phyloP scores from a whole-genome alignment of 495 filamentous ascomycete genomes.

The Aspergillus wentii region DNA sequence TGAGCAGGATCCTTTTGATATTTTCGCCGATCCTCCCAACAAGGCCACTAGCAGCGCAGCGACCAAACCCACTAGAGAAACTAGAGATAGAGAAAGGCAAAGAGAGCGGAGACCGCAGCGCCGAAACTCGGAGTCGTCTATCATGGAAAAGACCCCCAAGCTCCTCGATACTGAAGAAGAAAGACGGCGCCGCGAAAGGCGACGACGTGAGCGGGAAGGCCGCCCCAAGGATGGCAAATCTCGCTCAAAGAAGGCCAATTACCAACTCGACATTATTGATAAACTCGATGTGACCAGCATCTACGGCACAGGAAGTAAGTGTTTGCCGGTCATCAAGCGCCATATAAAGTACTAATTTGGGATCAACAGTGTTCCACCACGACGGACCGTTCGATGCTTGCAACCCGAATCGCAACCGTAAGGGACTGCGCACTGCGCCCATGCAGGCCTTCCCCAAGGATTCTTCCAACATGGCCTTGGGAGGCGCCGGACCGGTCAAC shows the following conservation, averaged over 20 bases:
- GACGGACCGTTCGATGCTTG: constrained; percentile 98
- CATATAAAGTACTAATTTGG: too few relatives aligned
- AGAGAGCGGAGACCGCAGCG: constrained; percentile 57
- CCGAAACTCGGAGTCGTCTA: constrained; percentile 92
- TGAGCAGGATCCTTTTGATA: constrained; percentile 44
- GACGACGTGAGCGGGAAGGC: constrained; percentile 64
- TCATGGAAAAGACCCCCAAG: constrained; percentile 60
- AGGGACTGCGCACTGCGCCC: constrained; percentile 75
- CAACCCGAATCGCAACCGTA: constrained; percentile 91
- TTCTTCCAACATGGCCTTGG: constrained; percentile 86
- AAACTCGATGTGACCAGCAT: constrained; percentile 96
- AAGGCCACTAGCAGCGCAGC: constrained; percentile 29
- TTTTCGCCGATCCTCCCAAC: constrained; percentile 54
- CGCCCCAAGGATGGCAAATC: constrained; percentile 53
- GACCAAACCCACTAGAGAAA: constrained; percentile 12
- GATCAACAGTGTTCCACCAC: constrained; percentile 87
- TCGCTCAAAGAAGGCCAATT: constrained; percentile 42
- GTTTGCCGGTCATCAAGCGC: constrained; percentile 3
- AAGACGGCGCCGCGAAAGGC: constrained; percentile 64
- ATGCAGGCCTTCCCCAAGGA: constrained; percentile 96
- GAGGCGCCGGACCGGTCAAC: constrained; percentile 82
- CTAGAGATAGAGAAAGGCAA: too few relatives aligned
- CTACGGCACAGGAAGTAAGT: constrained; percentile 89
- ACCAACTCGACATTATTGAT: constrained; percentile 88
- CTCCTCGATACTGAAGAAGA: constrained; percentile 69